Percentiles rank a stretch among this genome's conserved stretches.
phyloP scores from a whole-genome alignment of 116 monocot genomes.

The Zostera marina region DNA sequence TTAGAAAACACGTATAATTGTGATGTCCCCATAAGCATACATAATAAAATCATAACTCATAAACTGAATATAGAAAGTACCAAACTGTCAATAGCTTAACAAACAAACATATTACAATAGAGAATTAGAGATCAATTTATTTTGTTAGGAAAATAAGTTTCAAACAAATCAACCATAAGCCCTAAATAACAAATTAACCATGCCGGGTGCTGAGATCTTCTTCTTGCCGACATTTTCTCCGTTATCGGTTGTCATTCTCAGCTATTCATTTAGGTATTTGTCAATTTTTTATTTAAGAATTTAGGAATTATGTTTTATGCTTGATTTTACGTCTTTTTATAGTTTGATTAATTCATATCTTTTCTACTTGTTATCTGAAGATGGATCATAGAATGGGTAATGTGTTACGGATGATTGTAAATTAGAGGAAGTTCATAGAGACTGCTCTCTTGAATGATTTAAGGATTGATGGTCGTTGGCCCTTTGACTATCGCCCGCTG shows the following conservation, averaged over 20 bases:
- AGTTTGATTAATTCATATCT: too few relatives aligned
- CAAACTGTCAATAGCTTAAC: not conserved
- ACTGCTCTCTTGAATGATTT: conserved; percentile 38
- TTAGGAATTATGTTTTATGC: too few relatives aligned
- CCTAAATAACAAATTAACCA: too few relatives aligned
- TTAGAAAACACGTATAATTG: not conserved
- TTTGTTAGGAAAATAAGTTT: not conserved
- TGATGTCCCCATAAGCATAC: too few relatives aligned
- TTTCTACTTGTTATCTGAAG: too few relatives aligned
- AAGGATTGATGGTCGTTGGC: conserved; percentile 67
- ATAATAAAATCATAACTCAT: not conserved
- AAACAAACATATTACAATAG: not conserved
- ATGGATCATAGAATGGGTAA: conserved; percentile 42
- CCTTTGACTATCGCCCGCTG: conserved; percentile 58
- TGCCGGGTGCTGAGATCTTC: too few relatives aligned
- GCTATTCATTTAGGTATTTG: too few relatives aligned
- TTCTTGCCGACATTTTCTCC: too few relatives aligned
- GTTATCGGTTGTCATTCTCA: too few relatives aligned
- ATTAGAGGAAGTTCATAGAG: conserved; percentile 82
- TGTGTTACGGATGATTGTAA: conserved; percentile 37
- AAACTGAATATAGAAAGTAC: not conserved
- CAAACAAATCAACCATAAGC: not conserved
- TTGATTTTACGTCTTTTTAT: too few relatives aligned
- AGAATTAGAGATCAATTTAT: not conserved
- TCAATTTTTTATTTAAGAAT: too few relatives aligned